phyloP scores from a whole-genome alignment of 108 stramenopile species.

The Cyclotella cryptica region DNA sequence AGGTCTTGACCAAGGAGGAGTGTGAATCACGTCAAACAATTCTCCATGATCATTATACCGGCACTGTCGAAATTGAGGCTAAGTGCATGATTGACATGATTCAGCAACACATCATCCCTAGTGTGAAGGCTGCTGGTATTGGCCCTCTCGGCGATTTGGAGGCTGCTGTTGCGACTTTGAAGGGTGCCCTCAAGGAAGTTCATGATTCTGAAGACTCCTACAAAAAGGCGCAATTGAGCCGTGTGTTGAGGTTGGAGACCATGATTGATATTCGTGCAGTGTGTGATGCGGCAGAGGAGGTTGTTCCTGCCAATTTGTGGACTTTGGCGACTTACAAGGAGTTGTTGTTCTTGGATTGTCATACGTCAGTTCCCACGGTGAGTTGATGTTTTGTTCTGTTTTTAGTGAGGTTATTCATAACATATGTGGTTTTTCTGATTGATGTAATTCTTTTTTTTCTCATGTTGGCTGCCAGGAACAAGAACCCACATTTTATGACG shows the following conservation, averaged over 20 bases:
- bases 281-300: constrained; percentile 92
- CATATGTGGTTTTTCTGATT: background rate
- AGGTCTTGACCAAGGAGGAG: constrained; percentile 85
- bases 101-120: constrained; percentile 93
- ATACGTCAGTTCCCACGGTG: constrained; percentile 45
- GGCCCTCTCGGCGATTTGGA: constrained; percentile 81
- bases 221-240: constrained; percentile 80
- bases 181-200: constrained; percentile 70
- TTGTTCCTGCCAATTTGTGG: constrained; percentile 91
- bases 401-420: background rate
- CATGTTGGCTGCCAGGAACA: background rate
- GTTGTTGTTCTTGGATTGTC: constrained; percentile 88
- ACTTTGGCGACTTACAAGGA: constrained; percentile 97
- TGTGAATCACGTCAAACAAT: constrained; percentile 88
- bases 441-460: background rate
- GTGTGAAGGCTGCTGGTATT: constrained; percentile 76
- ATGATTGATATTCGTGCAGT: constrained; percentile 92
- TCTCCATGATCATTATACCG: constrained; percentile 93
- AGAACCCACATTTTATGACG: background rate
- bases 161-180: constrained; percentile 65
- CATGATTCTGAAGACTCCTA: constrained; percentile 70
- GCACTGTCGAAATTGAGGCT: constrained; percentile 94
- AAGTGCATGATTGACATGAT: constrained; percentile 93
- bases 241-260: constrained; percentile 88
- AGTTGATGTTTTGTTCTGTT: constrained; percentile 8